phyloP scores from a whole-genome alignment of 257 asterid genomes.

The Solanum boliviense region DNA sequence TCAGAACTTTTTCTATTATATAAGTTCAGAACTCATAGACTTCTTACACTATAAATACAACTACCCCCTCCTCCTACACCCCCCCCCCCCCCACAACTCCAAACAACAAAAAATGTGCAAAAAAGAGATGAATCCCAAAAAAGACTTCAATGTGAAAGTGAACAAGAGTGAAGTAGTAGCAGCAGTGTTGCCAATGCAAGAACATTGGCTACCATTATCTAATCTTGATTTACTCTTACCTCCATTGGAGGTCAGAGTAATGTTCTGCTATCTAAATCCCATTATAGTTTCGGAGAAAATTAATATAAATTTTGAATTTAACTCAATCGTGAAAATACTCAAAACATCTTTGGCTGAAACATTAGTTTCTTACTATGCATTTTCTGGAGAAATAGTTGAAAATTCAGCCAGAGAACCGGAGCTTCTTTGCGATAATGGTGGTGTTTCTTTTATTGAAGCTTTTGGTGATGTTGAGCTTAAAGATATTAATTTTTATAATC shows the following conservation, averaged over 20 bases:
- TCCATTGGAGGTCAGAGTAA: not conserved
- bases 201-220: slow-evolving; percentile 4
- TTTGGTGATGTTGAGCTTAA: not conserved
- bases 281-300: not conserved
- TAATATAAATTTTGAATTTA: not conserved
- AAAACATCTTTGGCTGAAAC: not conserved
- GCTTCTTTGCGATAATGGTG: not conserved
- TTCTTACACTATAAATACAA: not conserved
- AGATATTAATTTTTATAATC: not conserved
- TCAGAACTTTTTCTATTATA: too few species aligned
- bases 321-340: not conserved
- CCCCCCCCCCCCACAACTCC: too few species aligned
- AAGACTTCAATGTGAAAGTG: not conserved
- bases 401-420: not conserved
- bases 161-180: not conserved
- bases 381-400: not conserved
- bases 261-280: not conserved
- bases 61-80: too few species aligned
- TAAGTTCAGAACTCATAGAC: too few species aligned
- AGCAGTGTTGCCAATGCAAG: not conserved
- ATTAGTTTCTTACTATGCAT: slow-evolving; percentile 1
- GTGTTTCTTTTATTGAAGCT: slow-evolving; percentile 1
- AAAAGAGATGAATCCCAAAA: not conserved
- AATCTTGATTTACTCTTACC: slow-evolving; percentile 8
- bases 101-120: too few species aligned